phyloP scores from a whole-genome alignment of 176 grass and related monocot genomes.

The Olyra latifolia region DNA sequence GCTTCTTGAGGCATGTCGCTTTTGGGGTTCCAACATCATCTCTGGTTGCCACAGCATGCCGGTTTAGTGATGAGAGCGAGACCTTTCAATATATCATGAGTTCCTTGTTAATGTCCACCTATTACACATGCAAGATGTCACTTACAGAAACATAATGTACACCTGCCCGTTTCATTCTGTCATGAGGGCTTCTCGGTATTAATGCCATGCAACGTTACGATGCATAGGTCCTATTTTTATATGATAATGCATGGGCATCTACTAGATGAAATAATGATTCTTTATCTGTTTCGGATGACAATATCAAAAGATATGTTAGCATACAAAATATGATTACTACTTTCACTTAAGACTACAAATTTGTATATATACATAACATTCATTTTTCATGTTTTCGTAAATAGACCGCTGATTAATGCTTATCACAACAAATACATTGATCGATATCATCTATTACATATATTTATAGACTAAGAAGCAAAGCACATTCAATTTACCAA shows the following conservation, averaged over 20 bases:
- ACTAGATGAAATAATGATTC: neutral
- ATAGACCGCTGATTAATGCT: neutral
- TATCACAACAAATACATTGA: neutral
- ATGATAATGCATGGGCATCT: neutral
- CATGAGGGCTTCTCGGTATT: neutral
- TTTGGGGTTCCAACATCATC: slow-evolving; percentile 91
- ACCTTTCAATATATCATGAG: slow-evolving; percentile 77
- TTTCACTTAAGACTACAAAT: neutral
- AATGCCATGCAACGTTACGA: neutral
- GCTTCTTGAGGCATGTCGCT: slow-evolving; percentile 83
- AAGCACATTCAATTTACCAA: neutral
- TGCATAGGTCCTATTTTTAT: neutral
- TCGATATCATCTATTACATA: neutral
- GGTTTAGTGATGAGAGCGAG: slow-evolving; percentile 89
- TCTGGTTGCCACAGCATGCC: slow-evolving; percentile 96
- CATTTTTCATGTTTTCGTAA: neutral
- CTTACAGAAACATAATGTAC: slow-evolving; percentile 23
- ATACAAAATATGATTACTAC: neutral
- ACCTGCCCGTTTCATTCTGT: neutral
- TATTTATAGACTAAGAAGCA: neutral
- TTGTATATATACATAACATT: neutral
- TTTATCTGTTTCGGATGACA: neutral
- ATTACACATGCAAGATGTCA: slow-evolving; percentile 52
- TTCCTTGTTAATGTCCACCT: slow-evolving; percentile 60
- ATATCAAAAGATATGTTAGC: neutral